Conservation (phyloP, 805 yeast species). For the Metschnikowia amazonensis region DNA sequence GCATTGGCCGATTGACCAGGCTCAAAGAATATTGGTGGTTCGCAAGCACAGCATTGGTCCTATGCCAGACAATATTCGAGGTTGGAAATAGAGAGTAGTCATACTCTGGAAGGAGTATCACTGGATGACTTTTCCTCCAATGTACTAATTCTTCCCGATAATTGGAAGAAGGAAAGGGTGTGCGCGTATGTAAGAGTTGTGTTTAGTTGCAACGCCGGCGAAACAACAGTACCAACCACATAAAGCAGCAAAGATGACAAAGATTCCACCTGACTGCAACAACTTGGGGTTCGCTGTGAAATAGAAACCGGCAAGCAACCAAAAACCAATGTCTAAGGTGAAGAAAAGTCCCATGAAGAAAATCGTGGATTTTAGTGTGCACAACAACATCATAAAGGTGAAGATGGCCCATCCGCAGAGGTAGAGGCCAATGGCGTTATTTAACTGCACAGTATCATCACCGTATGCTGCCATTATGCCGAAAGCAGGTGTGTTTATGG, state of each 20-base stretch:
- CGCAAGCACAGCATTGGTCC: constrained; percentile 1
- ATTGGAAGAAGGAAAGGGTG: constrained; percentile 15
- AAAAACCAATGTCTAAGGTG: constrained; percentile 51
- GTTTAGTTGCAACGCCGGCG: constrained; percentile 18
- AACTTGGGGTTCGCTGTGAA: constrained; percentile 34
- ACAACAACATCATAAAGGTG: constrained; percentile 53
- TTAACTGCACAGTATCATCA: constrained; percentile 38
- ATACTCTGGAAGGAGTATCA: no score
- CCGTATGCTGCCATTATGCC: constrained; percentile 48
- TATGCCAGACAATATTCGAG: constrained; percentile 1
- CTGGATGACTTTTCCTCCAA: no score
- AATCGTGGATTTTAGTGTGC: constrained; percentile 50
- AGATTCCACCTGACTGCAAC: constrained; percentile 17
- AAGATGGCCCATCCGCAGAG: constrained; percentile 63
- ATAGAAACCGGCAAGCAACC: constrained; percentile 48
- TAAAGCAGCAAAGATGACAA: constrained; percentile 13
- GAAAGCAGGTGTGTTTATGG: constrained; percentile 51
- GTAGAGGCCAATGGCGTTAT: constrained; percentile 55
- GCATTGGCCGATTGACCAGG: neutral
- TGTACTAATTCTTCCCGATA: constrained; percentile 5
- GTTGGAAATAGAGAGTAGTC: neutral
- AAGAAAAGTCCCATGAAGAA: constrained; percentile 51
- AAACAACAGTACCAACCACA: constrained; percentile 20
- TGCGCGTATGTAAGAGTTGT: constrained; percentile 15
- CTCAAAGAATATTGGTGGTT: constrained; percentile 5